phyloP scores from a whole-genome alignment of 1,284 basidiomycete genomes.

The Erythrobasidium hasegawianum region DNA sequence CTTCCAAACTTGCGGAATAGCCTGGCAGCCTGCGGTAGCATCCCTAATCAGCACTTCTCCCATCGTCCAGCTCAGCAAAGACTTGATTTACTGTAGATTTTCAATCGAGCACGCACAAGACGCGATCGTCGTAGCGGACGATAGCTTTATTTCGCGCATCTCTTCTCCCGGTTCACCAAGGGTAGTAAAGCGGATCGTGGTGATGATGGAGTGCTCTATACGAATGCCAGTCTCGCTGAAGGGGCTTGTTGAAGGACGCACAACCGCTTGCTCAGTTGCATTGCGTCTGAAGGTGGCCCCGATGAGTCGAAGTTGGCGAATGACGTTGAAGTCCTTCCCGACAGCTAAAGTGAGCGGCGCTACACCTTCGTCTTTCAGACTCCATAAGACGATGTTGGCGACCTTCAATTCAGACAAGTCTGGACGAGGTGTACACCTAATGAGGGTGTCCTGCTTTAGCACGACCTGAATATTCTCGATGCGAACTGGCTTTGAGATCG shows the following conservation, averaged over 20 bases:
- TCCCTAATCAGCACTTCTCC: not conserved
- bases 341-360: conserved; percentile 2
- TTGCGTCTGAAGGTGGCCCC: too few relatives aligned
- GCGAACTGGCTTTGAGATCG: not conserved
- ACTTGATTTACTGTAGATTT: too few relatives aligned
- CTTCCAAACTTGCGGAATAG: not conserved
- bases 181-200: too few relatives aligned
- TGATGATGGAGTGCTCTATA: not conserved
- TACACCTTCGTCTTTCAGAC: not conserved
- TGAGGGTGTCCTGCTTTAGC: not conserved
- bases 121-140: not conserved
- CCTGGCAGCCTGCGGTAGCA: not conserved
- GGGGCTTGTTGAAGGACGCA: not conserved
- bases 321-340: too few relatives aligned
- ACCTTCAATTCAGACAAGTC: not conserved
- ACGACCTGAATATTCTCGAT: not conserved
- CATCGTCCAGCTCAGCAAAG: too few relatives aligned
- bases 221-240: not conserved
- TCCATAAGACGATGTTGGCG: not conserved
- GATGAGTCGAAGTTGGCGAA: too few relatives aligned
- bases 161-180: too few relatives aligned
- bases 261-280: not conserved
- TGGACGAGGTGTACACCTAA: not conserved
- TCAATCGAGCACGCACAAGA: too few relatives aligned
- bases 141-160: not conserved